phyloP scores from a whole-genome alignment of 768 basidiomycete genomes.

The Trametes villosa region DNA sequence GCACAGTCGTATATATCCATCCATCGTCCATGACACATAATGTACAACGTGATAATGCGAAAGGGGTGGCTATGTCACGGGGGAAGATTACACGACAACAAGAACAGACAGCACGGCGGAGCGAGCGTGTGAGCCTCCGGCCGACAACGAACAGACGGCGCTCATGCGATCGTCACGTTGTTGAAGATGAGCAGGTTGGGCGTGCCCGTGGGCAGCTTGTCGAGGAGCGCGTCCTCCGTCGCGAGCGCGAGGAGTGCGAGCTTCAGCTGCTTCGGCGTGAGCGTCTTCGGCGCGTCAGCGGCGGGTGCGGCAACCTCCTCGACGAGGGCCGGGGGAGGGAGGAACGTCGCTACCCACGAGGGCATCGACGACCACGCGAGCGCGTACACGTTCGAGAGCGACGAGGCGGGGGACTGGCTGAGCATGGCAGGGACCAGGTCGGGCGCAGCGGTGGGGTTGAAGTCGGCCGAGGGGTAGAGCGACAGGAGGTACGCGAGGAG shows the following conservation, averaged over 20 bases:
- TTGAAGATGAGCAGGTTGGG: conserved; percentile 81
- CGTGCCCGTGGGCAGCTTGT: conserved; percentile 52
- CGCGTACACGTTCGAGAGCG: conserved; percentile 54
- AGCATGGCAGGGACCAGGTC: conserved; percentile 42
- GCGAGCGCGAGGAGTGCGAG: conserved; percentile 67
- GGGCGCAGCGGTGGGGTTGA: conserved; percentile 54
- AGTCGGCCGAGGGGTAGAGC: conserved; percentile 72
- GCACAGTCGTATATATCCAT: background rate
- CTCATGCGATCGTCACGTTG: conserved; percentile 51
- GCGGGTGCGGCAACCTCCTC: conserved; percentile 47
- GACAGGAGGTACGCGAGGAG: conserved; percentile 91
- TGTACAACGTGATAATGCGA: conserved; percentile 16
- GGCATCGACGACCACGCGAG: conserved; percentile 61
- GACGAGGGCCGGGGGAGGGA: conserved; percentile 57
- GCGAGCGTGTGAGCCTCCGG: background rate
- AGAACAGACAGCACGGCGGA: background rate
- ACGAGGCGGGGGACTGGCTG: conserved; percentile 41
- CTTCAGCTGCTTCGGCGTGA: conserved; percentile 80
- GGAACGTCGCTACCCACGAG: conserved; percentile 56
- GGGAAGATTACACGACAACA: conserved; percentile 22
- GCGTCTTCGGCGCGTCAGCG: conserved; percentile 44
- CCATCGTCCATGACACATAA: conserved; percentile 10
- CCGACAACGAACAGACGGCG: background rate
- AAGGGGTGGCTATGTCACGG: conserved; percentile 21
- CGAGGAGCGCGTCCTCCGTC: conserved; percentile 49